Evolutionary conservation across 495 filamentous ascomycete genomes (phyloP).

Genomic region (Lasiosphaeria ovina): DNA sequence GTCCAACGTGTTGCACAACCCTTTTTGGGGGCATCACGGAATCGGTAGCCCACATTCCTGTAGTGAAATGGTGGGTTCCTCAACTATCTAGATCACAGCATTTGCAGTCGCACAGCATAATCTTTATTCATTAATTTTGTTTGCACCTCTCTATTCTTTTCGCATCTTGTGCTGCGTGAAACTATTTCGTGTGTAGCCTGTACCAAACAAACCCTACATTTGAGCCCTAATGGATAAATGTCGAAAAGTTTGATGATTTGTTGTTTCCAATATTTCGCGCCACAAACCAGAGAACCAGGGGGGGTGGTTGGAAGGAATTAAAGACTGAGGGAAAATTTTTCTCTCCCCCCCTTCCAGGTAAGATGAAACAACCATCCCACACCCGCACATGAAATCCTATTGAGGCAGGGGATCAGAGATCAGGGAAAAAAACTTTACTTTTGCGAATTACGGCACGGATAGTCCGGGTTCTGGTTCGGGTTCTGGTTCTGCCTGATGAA

Average conservation of each 20-base stretch:
- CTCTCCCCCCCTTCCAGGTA: neutral
- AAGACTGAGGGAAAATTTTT: neutral
- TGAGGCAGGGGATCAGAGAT: neutral
- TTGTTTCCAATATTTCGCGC: conserved; percentile 4
- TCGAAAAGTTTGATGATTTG: neutral
- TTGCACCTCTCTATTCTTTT: neutral
- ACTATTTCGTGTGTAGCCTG: neutral
- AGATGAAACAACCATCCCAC: conserved; percentile 7
- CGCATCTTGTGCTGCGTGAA: neutral
- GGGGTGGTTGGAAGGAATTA: neutral
- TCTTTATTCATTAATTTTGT: neutral
- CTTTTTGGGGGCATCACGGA: neutral
- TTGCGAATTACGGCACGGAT: neutral
- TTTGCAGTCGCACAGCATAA: neutral
- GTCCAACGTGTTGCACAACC: neutral
- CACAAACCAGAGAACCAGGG: neutral
- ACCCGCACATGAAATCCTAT: neutral
- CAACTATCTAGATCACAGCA: neutral
- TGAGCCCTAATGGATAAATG: neutral
- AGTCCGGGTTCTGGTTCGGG: neutral
- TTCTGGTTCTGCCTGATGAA: neutral
- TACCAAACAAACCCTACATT: neutral
- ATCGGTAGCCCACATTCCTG: neutral
- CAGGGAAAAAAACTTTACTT: neutral
- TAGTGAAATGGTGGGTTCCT: neutral